Evolutionary conservation across 495 filamentous ascomycete genomes (phyloP), one percentile per base, ranked within the genome.

Genomic region (Astrothelium macrocarpum): DNA sequence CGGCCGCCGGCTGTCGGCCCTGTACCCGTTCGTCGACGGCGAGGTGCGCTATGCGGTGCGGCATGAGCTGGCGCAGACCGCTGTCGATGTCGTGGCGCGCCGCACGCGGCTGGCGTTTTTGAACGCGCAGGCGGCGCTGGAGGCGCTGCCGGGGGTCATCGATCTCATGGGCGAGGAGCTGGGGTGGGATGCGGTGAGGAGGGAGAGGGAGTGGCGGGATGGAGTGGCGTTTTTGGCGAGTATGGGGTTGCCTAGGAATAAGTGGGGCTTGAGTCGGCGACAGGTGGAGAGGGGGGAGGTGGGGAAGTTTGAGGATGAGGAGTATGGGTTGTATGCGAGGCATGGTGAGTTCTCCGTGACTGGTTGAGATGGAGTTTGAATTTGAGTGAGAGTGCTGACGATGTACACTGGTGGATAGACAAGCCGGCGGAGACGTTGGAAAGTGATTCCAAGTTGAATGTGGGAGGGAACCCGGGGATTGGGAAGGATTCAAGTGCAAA

Each of bases 11-110:
- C 85, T 98, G 56, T 86, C 88, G 2, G 66, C 80, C 20, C 80
- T 96, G 43, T 97, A 97, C 74, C 94, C 94, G 28, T 98, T 95
- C 73, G 81, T 98, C n/a, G 94, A 97, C 71, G 94, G 94, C 59
- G 94, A 98, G 76, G 83, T 98, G 29, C 83, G 92, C 34, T 98
- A 97, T 70, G 91, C 90, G 23, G 82, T 96, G 32, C 78, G 87
- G 26, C 86, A 96, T 73, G 94, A 98, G 76, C 96, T 96, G 67
- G 94, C 94, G 12, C 90, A 97, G 75, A 97, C 91, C 23, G 90
- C 91, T 1, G 87, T 91, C 12, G 94, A 98, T 73, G 88, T 97
- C 25, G 78, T 98, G 25, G 94, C 93, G 9, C 82, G 94, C 39
- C 80, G 94, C 61, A 98, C 89, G 58, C 81, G 94, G 43, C 75